Conservation (phyloP, 371 early-diverging fungal genomes). For the Lichtheimia corymbifera region DNA sequence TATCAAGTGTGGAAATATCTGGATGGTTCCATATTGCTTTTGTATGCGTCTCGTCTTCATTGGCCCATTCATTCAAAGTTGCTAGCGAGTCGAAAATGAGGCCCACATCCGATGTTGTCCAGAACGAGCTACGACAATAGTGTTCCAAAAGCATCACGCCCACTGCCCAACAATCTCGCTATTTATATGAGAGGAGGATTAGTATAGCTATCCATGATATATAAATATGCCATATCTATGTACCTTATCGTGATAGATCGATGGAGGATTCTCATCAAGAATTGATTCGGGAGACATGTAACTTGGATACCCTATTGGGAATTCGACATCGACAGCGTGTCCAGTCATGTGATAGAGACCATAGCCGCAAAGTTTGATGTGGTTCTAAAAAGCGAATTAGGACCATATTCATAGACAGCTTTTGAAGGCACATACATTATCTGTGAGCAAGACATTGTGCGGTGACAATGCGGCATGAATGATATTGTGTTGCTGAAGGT, state of each 20-base stretch:
- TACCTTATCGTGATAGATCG: constrained; percentile 28
- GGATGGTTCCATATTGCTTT: constrained; percentile 34
- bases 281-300: constrained; percentile 45
- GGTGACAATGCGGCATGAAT: constrained; percentile 55
- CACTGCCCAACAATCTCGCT: constrained; percentile 66
- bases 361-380: constrained; percentile 60
- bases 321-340: constrained; percentile 59
- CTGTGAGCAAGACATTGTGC: constrained; percentile 54
- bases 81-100: constrained; percentile 44
- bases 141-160: constrained; percentile 63
- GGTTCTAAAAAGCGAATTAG: constrained; percentile 24
- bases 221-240: not conserved
- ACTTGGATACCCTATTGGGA: constrained; percentile 56
- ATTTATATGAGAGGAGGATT: not conserved
- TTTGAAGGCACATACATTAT: constrained; percentile 29
- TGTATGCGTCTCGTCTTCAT: constrained; percentile 9
- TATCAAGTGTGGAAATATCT: constrained; percentile 35
- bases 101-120: constrained; percentile 52
- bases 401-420: not conserved
- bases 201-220: not conserved
- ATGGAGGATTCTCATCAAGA: not conserved
- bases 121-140: constrained; percentile 55
- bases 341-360: constrained; percentile 69
- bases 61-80: constrained; percentile 34
- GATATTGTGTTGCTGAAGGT: constrained; percentile 47